phyloP scores from a whole-genome alignment of 2,329 filamentous ascomycete genomes.

The Chrysoporthe austroafricana region DNA sequence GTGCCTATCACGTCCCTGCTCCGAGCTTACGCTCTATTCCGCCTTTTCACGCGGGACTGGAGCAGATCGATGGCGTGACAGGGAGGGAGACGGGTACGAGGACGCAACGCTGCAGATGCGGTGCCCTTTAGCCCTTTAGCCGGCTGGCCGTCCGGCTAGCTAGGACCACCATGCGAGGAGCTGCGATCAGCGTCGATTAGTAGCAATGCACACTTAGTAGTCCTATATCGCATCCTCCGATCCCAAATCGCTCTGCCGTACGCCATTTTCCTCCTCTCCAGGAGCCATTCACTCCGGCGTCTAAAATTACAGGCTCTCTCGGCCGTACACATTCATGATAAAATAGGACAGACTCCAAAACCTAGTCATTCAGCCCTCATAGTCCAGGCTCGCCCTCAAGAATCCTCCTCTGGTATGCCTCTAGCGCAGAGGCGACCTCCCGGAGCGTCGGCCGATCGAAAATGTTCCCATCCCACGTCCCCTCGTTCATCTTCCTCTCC shows the following conservation, averaged over 20 bases:
- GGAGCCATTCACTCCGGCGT: not conserved
- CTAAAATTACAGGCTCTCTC: too few relatives aligned
- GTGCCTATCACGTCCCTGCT: too few relatives aligned
- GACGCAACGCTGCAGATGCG: not conserved
- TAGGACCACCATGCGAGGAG: not conserved
- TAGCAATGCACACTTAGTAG: not conserved
- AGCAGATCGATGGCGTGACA: too few relatives aligned
- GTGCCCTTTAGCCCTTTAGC: not conserved
- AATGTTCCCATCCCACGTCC: constrained; percentile 55
- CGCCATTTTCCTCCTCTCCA: not conserved
- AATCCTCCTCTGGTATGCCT: constrained; percentile 26
- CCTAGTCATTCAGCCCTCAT: not conserved
- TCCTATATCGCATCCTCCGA: too few relatives aligned
- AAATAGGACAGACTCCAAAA: not conserved
- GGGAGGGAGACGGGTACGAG: not conserved
- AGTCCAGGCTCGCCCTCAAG: not conserved
- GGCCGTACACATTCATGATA: not conserved
- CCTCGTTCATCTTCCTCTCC: constrained; percentile 40
- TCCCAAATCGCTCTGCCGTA: not conserved
- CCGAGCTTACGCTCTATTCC: too few relatives aligned
- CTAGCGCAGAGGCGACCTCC: constrained; percentile 44
- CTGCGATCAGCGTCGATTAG: too few relatives aligned
- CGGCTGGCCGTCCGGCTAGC: not conserved
- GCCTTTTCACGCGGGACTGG: not conserved
- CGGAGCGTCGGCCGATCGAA: constrained; percentile 52